phyloP scores from a whole-genome alignment of 192 early-diverging fungal species.

The Thoreauomyces humboldtii region DNA sequence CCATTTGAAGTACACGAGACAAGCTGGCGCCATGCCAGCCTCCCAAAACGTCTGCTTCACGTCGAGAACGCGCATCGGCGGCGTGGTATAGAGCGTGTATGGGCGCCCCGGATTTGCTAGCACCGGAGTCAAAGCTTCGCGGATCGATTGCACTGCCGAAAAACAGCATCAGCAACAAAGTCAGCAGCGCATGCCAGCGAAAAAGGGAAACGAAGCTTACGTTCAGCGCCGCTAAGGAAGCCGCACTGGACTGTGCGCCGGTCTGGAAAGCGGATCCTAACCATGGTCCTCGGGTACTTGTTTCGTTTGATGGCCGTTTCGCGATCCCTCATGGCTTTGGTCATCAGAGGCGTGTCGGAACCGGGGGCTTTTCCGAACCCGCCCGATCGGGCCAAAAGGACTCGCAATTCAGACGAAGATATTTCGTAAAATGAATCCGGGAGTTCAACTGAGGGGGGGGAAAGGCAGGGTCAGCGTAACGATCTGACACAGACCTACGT shows the following conservation, averaged over 20 bases:
- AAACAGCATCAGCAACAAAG: background rate
- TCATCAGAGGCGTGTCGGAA: slow-evolving; percentile 70
- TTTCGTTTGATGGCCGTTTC: slow-evolving; percentile 58
- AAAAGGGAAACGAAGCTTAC: slow-evolving; percentile 28
- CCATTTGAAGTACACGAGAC: slow-evolving; percentile 48
- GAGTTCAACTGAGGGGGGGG: slow-evolving; percentile 66
- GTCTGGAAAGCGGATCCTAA: slow-evolving; percentile 87
- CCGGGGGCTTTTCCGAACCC: slow-evolving; percentile 38
- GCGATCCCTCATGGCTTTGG: slow-evolving; percentile 69
- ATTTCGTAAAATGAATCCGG: slow-evolving; percentile 88
- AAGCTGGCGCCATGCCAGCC: slow-evolving; percentile 40
- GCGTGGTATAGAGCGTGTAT: slow-evolving; percentile 40
- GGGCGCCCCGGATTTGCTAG: slow-evolving; percentile 9
- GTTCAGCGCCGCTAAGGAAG: slow-evolving; percentile 66
- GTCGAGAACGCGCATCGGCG: slow-evolving; percentile 37
- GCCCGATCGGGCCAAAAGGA: slow-evolving; percentile 46
- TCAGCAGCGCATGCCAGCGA: background rate
- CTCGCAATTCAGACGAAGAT: slow-evolving; percentile 64
- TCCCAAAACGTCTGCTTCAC: slow-evolving; percentile 41
- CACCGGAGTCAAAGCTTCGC: slow-evolving; percentile 2
- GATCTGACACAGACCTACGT: too few relatives aligned
- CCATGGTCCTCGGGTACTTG: slow-evolving; percentile 72
- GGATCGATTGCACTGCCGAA: slow-evolving; percentile 6
- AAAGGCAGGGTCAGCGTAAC: too few relatives aligned
- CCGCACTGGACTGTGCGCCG: slow-evolving; percentile 68